These are phyloP conservation scores for Linum tenue DNA, from an alignment of 345 rosid species.

Conservation along the genomic window DNA sequence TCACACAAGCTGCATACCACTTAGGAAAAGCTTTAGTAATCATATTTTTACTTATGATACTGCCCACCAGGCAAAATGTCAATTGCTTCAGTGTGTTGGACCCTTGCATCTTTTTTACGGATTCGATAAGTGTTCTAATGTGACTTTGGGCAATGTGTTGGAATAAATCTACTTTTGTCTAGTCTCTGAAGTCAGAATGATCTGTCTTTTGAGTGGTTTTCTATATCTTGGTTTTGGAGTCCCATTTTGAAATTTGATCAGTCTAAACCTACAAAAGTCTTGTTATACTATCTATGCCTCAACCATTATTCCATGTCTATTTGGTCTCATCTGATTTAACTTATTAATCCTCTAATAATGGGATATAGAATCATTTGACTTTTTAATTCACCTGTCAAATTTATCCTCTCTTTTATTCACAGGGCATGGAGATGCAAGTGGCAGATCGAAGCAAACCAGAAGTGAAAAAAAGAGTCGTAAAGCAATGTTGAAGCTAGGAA, in stretches of 20 bases:
- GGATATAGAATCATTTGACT: neutral
- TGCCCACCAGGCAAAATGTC: too few species aligned
- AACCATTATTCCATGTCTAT: neutral
- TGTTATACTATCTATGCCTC: neutral
- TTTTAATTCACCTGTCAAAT: neutral
- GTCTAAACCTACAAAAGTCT: neutral
- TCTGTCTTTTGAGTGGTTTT: neutral
- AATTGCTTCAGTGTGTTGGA: too few species aligned
- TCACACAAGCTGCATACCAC: too few species aligned
- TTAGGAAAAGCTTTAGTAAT: neutral
- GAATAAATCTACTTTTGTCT: too few species aligned
- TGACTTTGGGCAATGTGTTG: too few species aligned
- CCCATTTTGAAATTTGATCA: neutral
- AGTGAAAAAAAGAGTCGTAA: slow-evolving; percentile 88
- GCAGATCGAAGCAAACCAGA: slow-evolving; percentile 75
- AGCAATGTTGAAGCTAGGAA: slow-evolving; percentile 85
- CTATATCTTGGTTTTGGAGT: too few species aligned
- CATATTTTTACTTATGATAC: neutral
- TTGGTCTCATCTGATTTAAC: neutral
- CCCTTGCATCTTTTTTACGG: too few species aligned
- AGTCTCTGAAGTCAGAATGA: too few species aligned
- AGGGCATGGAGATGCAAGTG: slow-evolving; percentile 47
- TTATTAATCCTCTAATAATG: neutral
- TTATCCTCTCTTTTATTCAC: slow-evolving; percentile 5
- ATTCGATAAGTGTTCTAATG: too few species aligned